Base-by-base conservation (phyloP, 306 rosid genomes). In the Cicer judaicum region DNA sequence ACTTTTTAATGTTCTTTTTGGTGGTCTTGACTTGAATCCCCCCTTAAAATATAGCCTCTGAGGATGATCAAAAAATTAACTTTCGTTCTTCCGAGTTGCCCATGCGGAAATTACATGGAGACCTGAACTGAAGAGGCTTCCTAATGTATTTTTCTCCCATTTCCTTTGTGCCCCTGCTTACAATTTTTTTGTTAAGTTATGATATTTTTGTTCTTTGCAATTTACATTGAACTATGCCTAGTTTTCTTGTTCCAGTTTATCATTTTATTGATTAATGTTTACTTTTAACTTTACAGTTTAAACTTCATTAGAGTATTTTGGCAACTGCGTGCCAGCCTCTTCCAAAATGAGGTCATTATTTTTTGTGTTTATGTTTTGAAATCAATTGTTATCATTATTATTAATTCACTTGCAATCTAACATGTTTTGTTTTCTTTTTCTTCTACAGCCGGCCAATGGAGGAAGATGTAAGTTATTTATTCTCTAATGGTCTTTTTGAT, bases 401-500 rank as follows among this genome's bases (percentile, higher is more conserved):
- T 54, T 42, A 50, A 5, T 7, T 7, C 0, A 2, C 8, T 42
- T 42, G 12, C 7, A 3, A 1, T 61, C 16, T 34, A 34, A 84
- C 70, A 8, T 42, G 24, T 34, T 9, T 54, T 78, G 0, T 64
- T 73, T 46, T 12, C 8, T 15, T 29, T 71, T 42, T 6, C 47
- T 24, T 64, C 55, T 56, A 83, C 69, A 87, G 92, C 76, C 85
- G 87, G 10, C 91, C 96, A 68, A 80, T 87, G 94, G 96, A 93
- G 75, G 98, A 89, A 89, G 97, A 93, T 39, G 98, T 88, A 84
- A 88, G 98, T 82, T 75, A 21, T 54, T 55, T 72, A 39, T 43
- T 15, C 61, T 78, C 49, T 70, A 7, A 7, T 7, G 42, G 8
- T 66, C 4, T 68, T 67, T 71, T 9, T 46, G 2, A 21, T 1